Conservation (phyloP, 805 yeast genomes). For the Candida caryicola region DNA sequence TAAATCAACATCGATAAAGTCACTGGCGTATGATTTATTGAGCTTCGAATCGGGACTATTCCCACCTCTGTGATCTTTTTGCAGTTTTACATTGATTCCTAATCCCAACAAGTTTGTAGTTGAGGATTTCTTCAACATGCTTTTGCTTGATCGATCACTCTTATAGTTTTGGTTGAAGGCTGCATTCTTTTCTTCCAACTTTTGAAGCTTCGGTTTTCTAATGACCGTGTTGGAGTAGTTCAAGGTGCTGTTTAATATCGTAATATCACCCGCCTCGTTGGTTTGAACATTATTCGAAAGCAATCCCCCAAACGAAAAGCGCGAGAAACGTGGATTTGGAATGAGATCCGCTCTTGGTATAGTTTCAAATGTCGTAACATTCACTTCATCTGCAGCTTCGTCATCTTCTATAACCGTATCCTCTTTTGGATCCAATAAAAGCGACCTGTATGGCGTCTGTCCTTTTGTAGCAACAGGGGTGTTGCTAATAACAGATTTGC, state of each 20-base stretch:
- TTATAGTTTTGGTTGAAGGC: constrained; percentile 3
- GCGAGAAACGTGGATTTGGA: constrained; percentile 44
- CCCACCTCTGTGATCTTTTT: neutral
- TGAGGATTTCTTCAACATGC: constrained; percentile 21
- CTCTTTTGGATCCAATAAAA: constrained; percentile 22
- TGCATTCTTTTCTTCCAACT: constrained; percentile 5
- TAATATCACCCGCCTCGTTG: constrained; percentile 12
- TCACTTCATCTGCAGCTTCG: constrained; percentile 7
- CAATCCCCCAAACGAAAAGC: constrained; percentile 41
- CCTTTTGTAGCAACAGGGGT: constrained; percentile 2
- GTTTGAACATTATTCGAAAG: constrained; percentile 5
- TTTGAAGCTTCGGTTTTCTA: constrained; percentile 11
- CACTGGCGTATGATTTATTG: constrained; percentile 3
- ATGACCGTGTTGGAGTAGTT: constrained; percentile 19
- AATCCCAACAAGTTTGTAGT: constrained; percentile 27
- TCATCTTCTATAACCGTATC: constrained; percentile 7
- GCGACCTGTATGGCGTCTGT: constrained; percentile 11
- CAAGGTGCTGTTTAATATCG: constrained; percentile 10
- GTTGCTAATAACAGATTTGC: constrained; percentile 2
- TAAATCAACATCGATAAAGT: constrained; percentile 20
- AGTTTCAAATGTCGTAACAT: constrained; percentile 6
- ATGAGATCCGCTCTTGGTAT: constrained; percentile 19
- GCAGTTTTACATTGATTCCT: constrained; percentile 13
- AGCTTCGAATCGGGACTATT: neutral
- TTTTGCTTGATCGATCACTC: constrained; percentile 1